These are phyloP conservation scores for Apophysomyces ossiformis DNA, from an alignment of 371 early-diverging fungal genomes.

Conservation along the genomic window DNA sequence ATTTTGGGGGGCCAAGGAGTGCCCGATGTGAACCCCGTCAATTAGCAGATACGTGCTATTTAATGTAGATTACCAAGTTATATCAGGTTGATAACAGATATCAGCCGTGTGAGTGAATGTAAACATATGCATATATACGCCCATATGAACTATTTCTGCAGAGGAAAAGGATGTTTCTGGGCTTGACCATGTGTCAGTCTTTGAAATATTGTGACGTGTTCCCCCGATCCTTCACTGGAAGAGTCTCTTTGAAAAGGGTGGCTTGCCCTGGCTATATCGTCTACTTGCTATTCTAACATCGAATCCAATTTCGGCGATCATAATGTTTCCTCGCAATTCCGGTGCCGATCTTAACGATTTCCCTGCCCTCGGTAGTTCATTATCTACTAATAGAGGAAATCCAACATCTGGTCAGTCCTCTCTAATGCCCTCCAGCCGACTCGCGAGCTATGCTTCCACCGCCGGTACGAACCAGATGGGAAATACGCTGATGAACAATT, in stretches of 20 bases:
- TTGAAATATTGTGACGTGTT: no score
- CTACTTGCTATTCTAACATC: neutral
- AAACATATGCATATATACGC: no score
- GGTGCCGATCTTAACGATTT: conserved; percentile 57
- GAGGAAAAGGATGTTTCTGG: no score
- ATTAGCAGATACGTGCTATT: no score
- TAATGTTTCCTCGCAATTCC: conserved; percentile 51
- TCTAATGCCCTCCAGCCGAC: conserved; percentile 33
- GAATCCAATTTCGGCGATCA: conserved; percentile 3
- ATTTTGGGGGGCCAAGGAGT: no score
- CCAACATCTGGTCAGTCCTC: conserved; percentile 15
- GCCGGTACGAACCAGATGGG: conserved; percentile 19
- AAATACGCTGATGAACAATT: conserved; percentile 3
- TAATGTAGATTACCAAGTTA: no score
- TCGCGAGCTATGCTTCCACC: conserved; percentile 53
- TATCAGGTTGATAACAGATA: no score
- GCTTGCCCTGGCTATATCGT: neutral
- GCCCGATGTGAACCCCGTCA: no score
- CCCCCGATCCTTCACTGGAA: neutral
- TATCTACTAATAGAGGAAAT: conserved; percentile 34
- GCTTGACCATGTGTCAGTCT: no score
- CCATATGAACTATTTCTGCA: no score
- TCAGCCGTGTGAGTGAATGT: no score
- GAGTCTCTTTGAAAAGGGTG: neutral
- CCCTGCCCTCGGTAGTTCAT: conserved; percentile 53